Evolutionary conservation across 2,329 filamentous ascomycete genomes (phyloP).

Genomic region (Malbranchea zuffiana): DNA sequence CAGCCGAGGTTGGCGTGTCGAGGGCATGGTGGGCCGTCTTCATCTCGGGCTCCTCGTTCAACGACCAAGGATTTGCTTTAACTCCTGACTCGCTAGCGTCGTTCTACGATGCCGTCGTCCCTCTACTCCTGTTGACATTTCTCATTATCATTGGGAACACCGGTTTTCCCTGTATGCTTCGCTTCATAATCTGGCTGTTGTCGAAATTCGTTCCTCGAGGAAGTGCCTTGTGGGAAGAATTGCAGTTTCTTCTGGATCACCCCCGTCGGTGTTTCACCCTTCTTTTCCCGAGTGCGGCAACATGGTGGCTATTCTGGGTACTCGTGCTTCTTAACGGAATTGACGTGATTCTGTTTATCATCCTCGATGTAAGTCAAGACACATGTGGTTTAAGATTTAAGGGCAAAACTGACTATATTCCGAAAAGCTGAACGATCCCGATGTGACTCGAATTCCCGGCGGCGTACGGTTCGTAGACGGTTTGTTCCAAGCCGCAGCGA

Average conservation of each 20-base stretch:
- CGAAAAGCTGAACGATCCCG: constrained; percentile 56
- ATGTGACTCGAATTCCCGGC: constrained; percentile 56
- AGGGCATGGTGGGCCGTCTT: constrained; percentile 87
- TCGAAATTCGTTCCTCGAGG: constrained; percentile 55
- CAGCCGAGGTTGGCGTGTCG: constrained; percentile 52
- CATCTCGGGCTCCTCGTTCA: constrained; percentile 78
- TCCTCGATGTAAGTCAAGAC: constrained; percentile 62
- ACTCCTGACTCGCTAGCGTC: constrained; percentile 91
- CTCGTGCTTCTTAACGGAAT: constrained; percentile 70
- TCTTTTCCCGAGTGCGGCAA: constrained; percentile 78
- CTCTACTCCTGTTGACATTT: constrained; percentile 67
- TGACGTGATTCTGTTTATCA: constrained; percentile 82
- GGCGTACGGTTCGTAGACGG: constrained; percentile 73
- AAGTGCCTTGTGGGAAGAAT: constrained; percentile 74
- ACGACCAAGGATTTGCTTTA: constrained; percentile 86
- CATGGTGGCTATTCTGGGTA: constrained; percentile 91
- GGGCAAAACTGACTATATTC: constrained; percentile 18
- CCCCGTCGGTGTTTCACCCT: constrained; percentile 93
- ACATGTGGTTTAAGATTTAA: not conserved
- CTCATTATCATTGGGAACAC: constrained; percentile 93
- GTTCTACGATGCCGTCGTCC: constrained; percentile 66
- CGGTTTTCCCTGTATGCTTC: constrained; percentile 86
- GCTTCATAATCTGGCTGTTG: constrained; percentile 77
- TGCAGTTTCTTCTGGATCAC: constrained; percentile 84
- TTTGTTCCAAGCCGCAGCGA: constrained; percentile 81